Base-by-base conservation (phyloP, 768 basidiomycete species). In the Thelephora aurantiotincta region DNA sequence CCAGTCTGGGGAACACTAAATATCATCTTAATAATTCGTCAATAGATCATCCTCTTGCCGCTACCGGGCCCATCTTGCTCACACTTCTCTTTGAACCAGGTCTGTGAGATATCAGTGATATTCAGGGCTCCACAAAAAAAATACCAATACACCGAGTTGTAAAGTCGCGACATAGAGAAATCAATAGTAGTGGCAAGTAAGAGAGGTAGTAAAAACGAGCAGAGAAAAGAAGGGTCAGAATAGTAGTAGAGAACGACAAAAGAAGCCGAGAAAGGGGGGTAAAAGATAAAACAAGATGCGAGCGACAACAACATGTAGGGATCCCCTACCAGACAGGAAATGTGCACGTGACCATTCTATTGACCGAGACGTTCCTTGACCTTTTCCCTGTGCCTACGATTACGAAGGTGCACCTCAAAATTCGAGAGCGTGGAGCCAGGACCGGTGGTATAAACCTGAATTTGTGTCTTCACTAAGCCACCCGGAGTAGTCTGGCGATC, bases 331-430 rank as follows among this genome's bases (percentile, higher is more conserved):
- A 30, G 26, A 30, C 26, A 30, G 26, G 26, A 30, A n/a, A 43
- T 18, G 48, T 14, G 23, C 26, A 44, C 50, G 20, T 50, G 26
- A 33, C 34, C 34, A 47, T 48, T 16, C 18, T 46, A 33, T 46
- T 16, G 45, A 26, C 30, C 11, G 14, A 46, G 45, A 38, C 86
- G 80, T 19, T 74, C 72, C 55, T 75, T 78, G 30, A 90, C 87
- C 46, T 78, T 75, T 52, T 74, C 71, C 35, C 87, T 78, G 63
- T 91, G 88, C 58, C 76, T 73, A 44, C 85, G 75, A 56, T 91
- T 90, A 68, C 78, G 82, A 47, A 99, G 66, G 66, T 99, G 94
- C 11, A 96, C 84, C 59, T 91, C 86, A 55, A 91, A 98, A 61
- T 97, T 96, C 20, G 74, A 70, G 44, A 97, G 64, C 11, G 87